These are phyloP conservation scores for Gentiana straminea DNA, from an alignment of 257 asterid species.

Conservation along the genomic window DNA sequence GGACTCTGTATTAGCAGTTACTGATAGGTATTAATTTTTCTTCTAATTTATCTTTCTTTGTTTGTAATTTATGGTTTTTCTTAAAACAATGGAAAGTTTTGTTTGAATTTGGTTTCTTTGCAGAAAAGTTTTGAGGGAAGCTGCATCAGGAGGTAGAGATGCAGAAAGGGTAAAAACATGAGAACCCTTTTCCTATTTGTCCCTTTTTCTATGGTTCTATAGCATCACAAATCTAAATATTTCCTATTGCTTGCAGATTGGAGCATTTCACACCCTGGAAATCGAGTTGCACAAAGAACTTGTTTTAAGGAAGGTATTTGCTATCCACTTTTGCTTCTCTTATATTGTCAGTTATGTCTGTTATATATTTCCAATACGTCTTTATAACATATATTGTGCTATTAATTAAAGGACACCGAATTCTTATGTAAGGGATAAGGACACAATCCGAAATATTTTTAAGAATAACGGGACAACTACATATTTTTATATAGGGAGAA, in stretches of 20 bases:
- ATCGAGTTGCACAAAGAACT: slow-evolving; percentile 81
- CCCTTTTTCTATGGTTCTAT: slow-evolving; percentile 6
- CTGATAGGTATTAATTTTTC: slow-evolving; percentile 44
- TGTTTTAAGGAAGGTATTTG: slow-evolving; percentile 68
- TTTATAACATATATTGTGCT: not conserved
- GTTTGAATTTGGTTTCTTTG: no score
- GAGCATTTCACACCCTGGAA: slow-evolving; percentile 94
- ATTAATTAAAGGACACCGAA: not conserved
- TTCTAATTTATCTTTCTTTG: not conserved
- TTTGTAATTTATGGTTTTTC: not conserved
- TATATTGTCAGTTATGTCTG: not conserved
- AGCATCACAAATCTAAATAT: no score
- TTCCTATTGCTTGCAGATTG: slow-evolving; percentile 57
- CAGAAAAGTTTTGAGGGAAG: slow-evolving; percentile 91
- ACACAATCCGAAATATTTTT: no score
- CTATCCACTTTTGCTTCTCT: not conserved
- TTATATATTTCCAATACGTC: not conserved
- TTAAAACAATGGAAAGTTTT: no score
- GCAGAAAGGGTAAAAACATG: slow-evolving; percentile 90
- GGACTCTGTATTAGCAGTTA: slow-evolving; percentile 54
- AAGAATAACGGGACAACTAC: no score
- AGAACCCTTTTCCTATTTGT: no score
- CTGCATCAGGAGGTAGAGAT: slow-evolving; percentile 86
- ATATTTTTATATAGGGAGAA: no score
- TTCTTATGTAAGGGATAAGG: no score